Percentiles rank a stretch among this genome's conserved stretches.
Evolutionary conservation across 257 asterid species (phyloP).

Genomic region (Lycium barbarum): DNA sequence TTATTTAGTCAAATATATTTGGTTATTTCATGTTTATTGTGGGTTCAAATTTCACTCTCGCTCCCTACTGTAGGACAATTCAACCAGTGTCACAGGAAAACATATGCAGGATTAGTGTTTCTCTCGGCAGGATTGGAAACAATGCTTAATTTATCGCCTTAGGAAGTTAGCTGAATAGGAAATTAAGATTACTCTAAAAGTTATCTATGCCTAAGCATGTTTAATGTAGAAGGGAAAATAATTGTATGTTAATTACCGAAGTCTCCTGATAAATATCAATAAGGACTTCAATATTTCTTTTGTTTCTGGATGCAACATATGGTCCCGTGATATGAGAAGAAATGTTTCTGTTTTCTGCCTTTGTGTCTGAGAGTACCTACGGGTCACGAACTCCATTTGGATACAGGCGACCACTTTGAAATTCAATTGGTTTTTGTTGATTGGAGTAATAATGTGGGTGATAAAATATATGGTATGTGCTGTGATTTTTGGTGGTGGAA

Average conservation of each 20-base stretch:
- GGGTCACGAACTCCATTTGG: too few relatives aligned
- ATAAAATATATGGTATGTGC: too few relatives aligned
- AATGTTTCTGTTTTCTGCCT: background rate
- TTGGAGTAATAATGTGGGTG: too few relatives aligned
- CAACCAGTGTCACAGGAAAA: background rate
- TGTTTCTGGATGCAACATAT: background rate
- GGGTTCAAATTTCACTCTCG: background rate
- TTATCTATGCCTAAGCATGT: background rate
- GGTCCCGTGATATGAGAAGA: background rate
- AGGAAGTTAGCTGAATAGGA: background rate
- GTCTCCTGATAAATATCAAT: background rate
- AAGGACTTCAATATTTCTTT: background rate
- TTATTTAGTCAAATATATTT: background rate
- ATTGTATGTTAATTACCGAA: background rate
- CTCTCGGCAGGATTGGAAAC: background rate
- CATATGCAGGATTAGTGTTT: background rate
- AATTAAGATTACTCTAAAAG: background rate
- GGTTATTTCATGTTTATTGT: background rate
- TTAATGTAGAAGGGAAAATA: background rate
- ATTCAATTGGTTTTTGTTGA: too few relatives aligned
- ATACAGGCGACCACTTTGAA: too few relatives aligned
- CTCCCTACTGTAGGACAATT: slow-evolving; percentile 19
- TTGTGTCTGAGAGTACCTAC: background rate
- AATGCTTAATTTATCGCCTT: background rate
- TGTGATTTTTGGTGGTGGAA: too few relatives aligned